Base-by-base conservation (phyloP, 345 rosid genomes). In the Acer saccharum region DNA sequence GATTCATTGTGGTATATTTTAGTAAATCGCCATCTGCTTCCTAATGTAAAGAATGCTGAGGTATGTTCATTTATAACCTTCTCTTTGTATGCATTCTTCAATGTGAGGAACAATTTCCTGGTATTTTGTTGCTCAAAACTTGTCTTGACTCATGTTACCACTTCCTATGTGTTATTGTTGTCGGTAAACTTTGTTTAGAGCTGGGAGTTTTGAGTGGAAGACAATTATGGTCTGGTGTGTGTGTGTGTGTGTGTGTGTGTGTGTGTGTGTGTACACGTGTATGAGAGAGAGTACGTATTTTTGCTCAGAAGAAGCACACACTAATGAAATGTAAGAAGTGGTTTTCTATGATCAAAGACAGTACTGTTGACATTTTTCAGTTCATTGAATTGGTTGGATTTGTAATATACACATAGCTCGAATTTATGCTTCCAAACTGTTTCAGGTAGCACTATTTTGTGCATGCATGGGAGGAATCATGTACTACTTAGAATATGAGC, bases 391-490 rank as follows among this genome's bases (percentile, higher is more conserved):
- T 16, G 10, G 35, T 75, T 61, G 46, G 58, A 61, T 65, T n/a
- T 58, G 17, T 63, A 55, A 4, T 23, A 62, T 23, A 62, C 17
- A n/a, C 12, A 61, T 18, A 29, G 44, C 68, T 23, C 68, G 25
- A 69, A 35, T 41, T 20, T 16, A 32, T 66, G 68, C 60, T 72
- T 80, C 68, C 35, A 8, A 65, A 65, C 18, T 55, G 65, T 72
- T 79, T 21, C 94, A 97, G 99, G 99, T 97, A 76, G 96, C 94
- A 23, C 72, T 97, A 70, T 97, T 94, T 76, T 93, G 97, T 84
- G 96, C 92, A 32, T 97, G 98, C 83, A 97, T 97, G 97, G 99
- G 99, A 84, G 99, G 98, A 85, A 86, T 97, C 41, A 97, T 94
- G 99, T 97, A 97, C 84, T 97, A 88, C 82, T 84, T 94, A 68